Evolutionary conservation across 257 asterid genomes (phyloP).

Genomic region (Nicotiana tomentosiformis): DNA sequence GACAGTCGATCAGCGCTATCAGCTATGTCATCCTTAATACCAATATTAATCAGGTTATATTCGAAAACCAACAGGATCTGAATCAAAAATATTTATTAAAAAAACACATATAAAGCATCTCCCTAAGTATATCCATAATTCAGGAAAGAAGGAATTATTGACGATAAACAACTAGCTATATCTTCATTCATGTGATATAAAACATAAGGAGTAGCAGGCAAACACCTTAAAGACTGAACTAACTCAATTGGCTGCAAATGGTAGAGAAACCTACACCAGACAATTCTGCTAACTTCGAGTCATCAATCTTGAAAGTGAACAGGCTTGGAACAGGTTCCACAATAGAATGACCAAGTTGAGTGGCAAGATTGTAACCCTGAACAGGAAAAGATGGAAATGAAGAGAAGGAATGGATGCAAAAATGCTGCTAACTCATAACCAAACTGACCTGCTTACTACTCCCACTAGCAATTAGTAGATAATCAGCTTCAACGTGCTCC

Average conservation of each 20-base stretch:
- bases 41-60: not conserved
- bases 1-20: not conserved
- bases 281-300: constrained; percentile 63
- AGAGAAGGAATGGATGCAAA: not conserved
- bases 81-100: not conserved
- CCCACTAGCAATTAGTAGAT: constrained; percentile 80
- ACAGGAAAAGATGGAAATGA: constrained; percentile 14
- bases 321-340: constrained; percentile 93
- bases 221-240: constrained; percentile 11
- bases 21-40: not conserved
- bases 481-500: constrained; percentile 63
- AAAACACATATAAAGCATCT: not conserved
- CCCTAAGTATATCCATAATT: not conserved
- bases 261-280: constrained; percentile 70
- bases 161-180: not conserved
- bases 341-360: constrained; percentile 79
- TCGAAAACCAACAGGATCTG: not conserved
- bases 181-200: not conserved
- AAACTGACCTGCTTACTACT: constrained; percentile 71
- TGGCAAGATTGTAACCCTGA: constrained; percentile 84
- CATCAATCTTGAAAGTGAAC: constrained; percentile 89
- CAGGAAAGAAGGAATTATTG: not conserved
- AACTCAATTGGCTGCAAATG: constrained; percentile 9
- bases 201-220: constrained; percentile 5
- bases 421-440: constrained; percentile 9